Evolutionary conservation across 2,329 filamentous ascomycete species (phyloP).

Genomic region (Akanthomyces lecanii): DNA sequence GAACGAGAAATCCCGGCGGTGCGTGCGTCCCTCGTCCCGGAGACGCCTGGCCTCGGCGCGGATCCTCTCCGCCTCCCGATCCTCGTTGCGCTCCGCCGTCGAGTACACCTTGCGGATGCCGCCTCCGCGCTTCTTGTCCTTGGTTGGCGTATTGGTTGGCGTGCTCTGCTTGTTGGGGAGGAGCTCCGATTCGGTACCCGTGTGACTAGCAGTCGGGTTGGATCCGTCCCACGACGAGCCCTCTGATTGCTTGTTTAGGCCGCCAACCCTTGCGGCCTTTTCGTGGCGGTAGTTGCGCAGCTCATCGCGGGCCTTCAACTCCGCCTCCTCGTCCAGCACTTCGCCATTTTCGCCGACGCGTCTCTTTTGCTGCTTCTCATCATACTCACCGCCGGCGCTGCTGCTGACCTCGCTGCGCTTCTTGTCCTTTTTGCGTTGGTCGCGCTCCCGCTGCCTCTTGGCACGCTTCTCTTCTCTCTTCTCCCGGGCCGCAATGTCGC

Average conservation of each 20-base stretch:
- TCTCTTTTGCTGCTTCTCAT: constrained; percentile 26
- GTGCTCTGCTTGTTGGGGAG: constrained; percentile 54
- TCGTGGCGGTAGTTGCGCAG: constrained; percentile 83
- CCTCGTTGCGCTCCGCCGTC: constrained; percentile 49
- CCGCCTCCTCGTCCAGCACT: constrained; percentile 59
- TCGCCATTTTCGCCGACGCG: constrained; percentile 54
- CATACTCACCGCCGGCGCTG: constrained; percentile 24
- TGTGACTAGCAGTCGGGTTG: constrained; percentile 63
- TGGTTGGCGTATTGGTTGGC: constrained; percentile 51
- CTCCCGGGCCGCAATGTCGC: constrained; percentile 52
- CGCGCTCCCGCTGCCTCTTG: constrained; percentile 39
- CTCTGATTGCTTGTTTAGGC: constrained; percentile 78
- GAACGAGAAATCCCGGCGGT: constrained; percentile 51
- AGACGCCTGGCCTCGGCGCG: constrained; percentile 53
- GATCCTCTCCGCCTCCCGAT: constrained; percentile 50
- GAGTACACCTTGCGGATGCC: constrained; percentile 62
- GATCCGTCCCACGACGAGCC: constrained; percentile 75
- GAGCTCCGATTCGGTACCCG: constrained; percentile 56
- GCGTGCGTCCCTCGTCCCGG: constrained; percentile 43
- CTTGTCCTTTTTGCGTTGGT: constrained; percentile 19
- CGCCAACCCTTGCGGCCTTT: constrained; percentile 79
- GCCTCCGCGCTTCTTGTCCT: constrained; percentile 27
- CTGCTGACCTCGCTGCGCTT: constrained; percentile 24
- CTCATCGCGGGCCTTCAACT: constrained; percentile 61
- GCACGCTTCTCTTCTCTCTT: constrained; percentile 51